Evolutionary conservation across 2,329 filamentous ascomycete genomes (phyloP), one percentile per base, ranked within the genome.

Genomic region (Talaromyces marneffei): DNA sequence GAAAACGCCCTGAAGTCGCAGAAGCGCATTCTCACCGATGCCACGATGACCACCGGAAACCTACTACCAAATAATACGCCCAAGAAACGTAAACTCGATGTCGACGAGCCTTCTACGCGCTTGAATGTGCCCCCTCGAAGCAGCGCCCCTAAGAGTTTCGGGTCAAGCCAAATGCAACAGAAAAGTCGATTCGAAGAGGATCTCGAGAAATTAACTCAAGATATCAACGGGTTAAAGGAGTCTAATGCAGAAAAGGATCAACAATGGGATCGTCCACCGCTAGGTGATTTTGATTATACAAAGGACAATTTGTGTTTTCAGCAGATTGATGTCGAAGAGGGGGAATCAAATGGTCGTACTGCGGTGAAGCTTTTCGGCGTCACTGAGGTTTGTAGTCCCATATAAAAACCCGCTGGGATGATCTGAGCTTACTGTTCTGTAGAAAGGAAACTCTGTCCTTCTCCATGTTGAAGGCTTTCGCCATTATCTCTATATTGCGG

Each of bases 381-480:
- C 3, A 96, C 91, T 35, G 86, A 89, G 80, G 86, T 86, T 75
- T 60, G 72, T 67, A 53, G n/a, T 33, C 9, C 23, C 10, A 20
- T 12, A 9, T 33, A 14, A 2, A n/a, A 18, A 55, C 23, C 20
- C 8, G 23, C 18, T 39, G 18, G 23, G 4, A 42, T 40, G 39
- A 31, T 29, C 31, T 27, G 25, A 52, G 25, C 50, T 59, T 53
- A 50, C n/a, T 9, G 4, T 37, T 46, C n/a, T 60, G n/a, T 23
- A 1, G 77, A 85, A 68, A 44, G 94, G 94, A 59, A 89, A 99
- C 75, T 99, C 94, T 2, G 91, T 96, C 40, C 85, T 99, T 74
- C 81, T 99, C 12, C 94, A 99, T 74, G 92, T 99, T 65, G 96
- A 90, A 16, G 91, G 92, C 71, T 99, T 99, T 77, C 88, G 91